Conservation (phyloP, 2,329 filamentous ascomycete species). For the Calycina marina region DNA sequence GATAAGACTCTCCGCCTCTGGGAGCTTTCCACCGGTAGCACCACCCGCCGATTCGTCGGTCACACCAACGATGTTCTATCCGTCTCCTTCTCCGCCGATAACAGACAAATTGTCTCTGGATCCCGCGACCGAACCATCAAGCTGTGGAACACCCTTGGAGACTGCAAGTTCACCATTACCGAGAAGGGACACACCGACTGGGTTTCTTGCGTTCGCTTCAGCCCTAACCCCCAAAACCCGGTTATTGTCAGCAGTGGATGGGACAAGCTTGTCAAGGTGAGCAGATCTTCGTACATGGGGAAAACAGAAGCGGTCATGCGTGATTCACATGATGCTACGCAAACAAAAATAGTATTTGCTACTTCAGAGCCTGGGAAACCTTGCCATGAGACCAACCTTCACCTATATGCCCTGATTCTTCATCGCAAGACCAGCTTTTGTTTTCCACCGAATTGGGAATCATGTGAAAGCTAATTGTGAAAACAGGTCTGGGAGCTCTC, state of each 20-base stretch:
- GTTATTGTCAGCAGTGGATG: conserved; percentile 97
- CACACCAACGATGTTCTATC: conserved; percentile 99
- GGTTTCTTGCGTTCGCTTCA: conserved; percentile 99
- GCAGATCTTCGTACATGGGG: conserved; percentile 26
- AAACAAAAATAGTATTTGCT: conserved; percentile 97
- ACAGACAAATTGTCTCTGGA: conserved; percentile 98
- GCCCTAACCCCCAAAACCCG: conserved; percentile 99
- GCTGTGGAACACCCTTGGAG: conserved; percentile 99
- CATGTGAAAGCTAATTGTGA: conserved; percentile 10
- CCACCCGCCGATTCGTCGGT: conserved; percentile 95
- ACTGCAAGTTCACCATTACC: conserved; percentile 99
- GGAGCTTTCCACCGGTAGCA: conserved; percentile 95
- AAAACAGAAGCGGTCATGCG: conserved; percentile 13
- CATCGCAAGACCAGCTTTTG: conserved; percentile 10
- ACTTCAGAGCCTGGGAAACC: conserved; percentile 87
- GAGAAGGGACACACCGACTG: conserved; percentile 99
- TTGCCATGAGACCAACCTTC: conserved; percentile 96
- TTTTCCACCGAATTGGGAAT: background rate
- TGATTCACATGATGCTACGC: conserved; percentile 76
- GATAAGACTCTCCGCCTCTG: conserved; percentile 99
- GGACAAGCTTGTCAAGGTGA: conserved; percentile 99
- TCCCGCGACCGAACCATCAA: conserved; percentile 98
- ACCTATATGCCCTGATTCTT: conserved; percentile 71
- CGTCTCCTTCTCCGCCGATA: conserved; percentile 99
- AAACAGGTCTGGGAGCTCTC: conserved; percentile 97